Percentiles rank a stretch among this genome's conserved stretches.
phyloP scores from a whole-genome alignment of 768 basidiomycete genomes.

The Suillus clintonianus region DNA sequence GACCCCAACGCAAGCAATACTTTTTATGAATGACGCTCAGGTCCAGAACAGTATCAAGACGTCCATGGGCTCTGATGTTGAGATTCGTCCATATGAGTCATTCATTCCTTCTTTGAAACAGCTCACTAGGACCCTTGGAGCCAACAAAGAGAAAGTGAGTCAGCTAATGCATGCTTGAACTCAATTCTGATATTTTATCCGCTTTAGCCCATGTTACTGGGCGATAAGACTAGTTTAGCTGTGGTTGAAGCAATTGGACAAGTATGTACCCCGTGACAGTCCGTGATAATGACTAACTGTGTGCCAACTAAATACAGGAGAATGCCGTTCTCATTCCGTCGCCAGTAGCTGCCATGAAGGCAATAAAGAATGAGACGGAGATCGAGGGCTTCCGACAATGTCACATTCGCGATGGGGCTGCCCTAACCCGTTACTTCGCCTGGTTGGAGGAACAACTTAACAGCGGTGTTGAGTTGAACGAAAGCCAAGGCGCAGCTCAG shows the following conservation, averaged over 20 bases:
- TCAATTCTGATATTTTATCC: not conserved
- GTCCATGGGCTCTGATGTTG: conserved; percentile 60
- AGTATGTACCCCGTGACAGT: conserved; percentile 32
- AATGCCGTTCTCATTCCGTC: conserved; percentile 65
- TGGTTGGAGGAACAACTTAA: conserved; percentile 90
- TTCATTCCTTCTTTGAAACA: conserved; percentile 67
- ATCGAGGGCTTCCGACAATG: conserved; percentile 86
- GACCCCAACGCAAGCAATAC: conserved; percentile 51
- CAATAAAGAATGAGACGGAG: conserved; percentile 81
- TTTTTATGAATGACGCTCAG: conserved; percentile 68
- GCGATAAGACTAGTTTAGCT: conserved; percentile 78
- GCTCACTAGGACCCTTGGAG: conserved; percentile 39
- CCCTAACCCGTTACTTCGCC: conserved; percentile 85
- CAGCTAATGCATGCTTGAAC: conserved; percentile 21
- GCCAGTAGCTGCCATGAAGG: conserved; percentile 76
- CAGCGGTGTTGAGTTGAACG: conserved; percentile 62
- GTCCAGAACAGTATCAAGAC: conserved; percentile 40
- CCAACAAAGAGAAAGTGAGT: conserved; percentile 35
- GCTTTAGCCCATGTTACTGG: conserved; percentile 70
- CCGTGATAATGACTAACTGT: not conserved
- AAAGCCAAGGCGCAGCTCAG: conserved; percentile 77
- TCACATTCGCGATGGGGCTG: conserved; percentile 89
- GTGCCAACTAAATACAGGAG: conserved; percentile 39
- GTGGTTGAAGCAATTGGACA: conserved; percentile 79
- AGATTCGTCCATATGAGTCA: conserved; percentile 67